Conservation (phyloP, 1,139 yeast genomes). For the Candida sp. region DNA sequence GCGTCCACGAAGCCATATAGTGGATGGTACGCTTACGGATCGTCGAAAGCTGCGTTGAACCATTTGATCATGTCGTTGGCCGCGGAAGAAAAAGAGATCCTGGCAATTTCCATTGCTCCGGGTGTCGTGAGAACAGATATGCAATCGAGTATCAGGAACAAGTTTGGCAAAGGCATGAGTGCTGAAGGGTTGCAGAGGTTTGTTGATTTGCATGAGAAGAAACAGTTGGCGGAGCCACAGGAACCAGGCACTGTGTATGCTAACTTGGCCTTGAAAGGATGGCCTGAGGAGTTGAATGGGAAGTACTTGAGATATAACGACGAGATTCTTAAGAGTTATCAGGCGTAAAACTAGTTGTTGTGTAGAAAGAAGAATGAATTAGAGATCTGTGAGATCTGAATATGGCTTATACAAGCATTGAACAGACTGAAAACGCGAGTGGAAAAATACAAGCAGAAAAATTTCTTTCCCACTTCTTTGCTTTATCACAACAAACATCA, state of each 20-base stretch:
- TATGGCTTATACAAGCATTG: not conserved
- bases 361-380: not conserved
- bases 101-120: conserved; percentile 79
- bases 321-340: conserved; percentile 18
- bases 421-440: conserved; percentile 2
- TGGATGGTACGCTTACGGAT: conserved; percentile 92
- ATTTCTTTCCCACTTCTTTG: not conserved
- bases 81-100: conserved; percentile 63
- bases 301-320: conserved; percentile 66
- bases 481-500: too few species aligned
- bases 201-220: conserved; percentile 56
- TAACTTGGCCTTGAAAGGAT: conserved; percentile 63
- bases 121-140: conserved; percentile 92
- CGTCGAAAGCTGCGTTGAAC: conserved; percentile 89
- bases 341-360: conserved; percentile 1
- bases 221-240: conserved; percentile 62
- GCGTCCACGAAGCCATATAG: conserved; percentile 65
- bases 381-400: not conserved
- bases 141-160: conserved; percentile 78
- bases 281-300: conserved; percentile 62
- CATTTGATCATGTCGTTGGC: conserved; percentile 71
- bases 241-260: conserved; percentile 75
- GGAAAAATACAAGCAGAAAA: not conserved
- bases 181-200: conserved; percentile 60
- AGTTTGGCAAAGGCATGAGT: conserved; percentile 59